Conservation (phyloP, 1,284 basidiomycete genomes). For the Trichosporon sp. region DNA sequence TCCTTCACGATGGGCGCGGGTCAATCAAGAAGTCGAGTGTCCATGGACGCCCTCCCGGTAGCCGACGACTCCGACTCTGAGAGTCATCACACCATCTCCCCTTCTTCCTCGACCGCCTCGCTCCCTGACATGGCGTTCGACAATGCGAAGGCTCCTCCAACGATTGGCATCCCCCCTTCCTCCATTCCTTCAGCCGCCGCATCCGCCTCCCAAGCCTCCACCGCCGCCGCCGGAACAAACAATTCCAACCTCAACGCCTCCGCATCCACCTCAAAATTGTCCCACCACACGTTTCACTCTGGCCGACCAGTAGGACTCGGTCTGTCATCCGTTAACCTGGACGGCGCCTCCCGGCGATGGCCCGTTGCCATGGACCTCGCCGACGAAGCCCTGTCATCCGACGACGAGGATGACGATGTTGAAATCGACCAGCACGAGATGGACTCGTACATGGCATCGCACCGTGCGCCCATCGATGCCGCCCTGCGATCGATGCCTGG, state of each 20-base stretch:
- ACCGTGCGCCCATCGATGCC: constrained; percentile 35
- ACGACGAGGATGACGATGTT: constrained; percentile 23
- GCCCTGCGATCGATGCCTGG: constrained; percentile 43
- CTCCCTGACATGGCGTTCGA: constrained; percentile 27
- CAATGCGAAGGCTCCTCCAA: constrained; percentile 5
- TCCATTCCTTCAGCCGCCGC: constrained; percentile 13
- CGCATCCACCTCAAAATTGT: not conserved
- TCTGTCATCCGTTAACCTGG: constrained; percentile 6
- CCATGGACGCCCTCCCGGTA: constrained; percentile 31
- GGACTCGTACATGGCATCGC: constrained; percentile 30
- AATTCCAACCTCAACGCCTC: not conserved
- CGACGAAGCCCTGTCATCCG: constrained; percentile 20
- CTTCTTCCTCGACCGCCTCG: constrained; percentile 28
- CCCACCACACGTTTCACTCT: constrained; percentile 13
- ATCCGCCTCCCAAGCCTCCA: not conserved
- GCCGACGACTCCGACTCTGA: constrained; percentile 21
- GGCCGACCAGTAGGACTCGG: constrained; percentile 19
- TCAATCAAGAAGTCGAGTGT: constrained; percentile 31
- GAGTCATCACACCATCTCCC: constrained; percentile 24
- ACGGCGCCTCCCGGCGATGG: constrained; percentile 18
- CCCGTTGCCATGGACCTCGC: constrained; percentile 23
- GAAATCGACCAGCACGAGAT: constrained; percentile 30
- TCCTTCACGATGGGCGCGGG: constrained; percentile 15
- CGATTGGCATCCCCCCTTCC: constrained; percentile 16
- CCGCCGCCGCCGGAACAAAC: constrained; percentile 7